Conservation (phyloP, 306 rosid species). For the Quillaja saponaria region DNA sequence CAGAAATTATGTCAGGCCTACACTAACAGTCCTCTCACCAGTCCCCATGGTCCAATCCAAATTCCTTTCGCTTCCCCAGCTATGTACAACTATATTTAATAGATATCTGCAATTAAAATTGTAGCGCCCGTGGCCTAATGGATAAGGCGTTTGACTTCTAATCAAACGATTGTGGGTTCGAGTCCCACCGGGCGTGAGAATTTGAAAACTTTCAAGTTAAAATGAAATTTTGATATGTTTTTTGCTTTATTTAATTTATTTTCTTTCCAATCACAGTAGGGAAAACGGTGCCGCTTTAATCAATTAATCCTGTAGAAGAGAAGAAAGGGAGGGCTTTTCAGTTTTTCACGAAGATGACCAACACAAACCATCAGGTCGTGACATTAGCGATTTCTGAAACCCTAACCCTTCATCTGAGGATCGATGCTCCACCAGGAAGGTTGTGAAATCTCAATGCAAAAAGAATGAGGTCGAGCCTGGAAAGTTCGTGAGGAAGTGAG, state of each 20-base stretch:
- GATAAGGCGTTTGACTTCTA: no score
- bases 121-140: no score
- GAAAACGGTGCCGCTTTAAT: no score
- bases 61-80: slow-evolving; percentile 84
- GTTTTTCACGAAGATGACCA: slow-evolving; percentile 7
- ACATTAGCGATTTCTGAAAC: not conserved
- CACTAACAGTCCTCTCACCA: slow-evolving; percentile 82
- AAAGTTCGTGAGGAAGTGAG: slow-evolving; percentile 73
- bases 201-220: no score
- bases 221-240: no score
- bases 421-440: slow-evolving; percentile 55
- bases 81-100: slow-evolving; percentile 57
- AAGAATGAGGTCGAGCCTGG: slow-evolving; percentile 85
- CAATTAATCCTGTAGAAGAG: no score
- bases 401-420: slow-evolving; percentile 28
- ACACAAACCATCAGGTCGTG: slow-evolving; percentile 13
- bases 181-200: no score
- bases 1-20: slow-evolving; percentile 59
- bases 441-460: slow-evolving; percentile 68
- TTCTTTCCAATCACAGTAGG: no score
- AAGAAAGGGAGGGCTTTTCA: no score
- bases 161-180: no score
- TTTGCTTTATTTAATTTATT: no score
- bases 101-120: no score
- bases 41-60: slow-evolving; percentile 51